A percentile compares a stretch with the other conserved stretches of the same genome.
phyloP scores from a whole-genome alignment of 139 green algal species.

The Dunaliella primolecta region DNA sequence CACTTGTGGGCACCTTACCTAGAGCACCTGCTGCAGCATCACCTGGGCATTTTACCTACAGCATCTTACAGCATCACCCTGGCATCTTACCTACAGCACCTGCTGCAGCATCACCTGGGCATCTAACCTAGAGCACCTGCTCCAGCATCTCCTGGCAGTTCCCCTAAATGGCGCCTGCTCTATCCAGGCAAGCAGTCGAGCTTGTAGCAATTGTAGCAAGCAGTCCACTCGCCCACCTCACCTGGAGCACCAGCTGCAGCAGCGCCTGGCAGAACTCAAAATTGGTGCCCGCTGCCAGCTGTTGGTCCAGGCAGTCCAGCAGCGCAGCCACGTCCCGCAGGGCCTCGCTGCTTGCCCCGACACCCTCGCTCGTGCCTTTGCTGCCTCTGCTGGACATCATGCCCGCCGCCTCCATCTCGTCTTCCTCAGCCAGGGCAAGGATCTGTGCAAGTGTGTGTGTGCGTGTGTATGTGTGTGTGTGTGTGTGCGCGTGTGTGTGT shows the following conservation, averaged over 20 bases:
- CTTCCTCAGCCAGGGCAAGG: slow-evolving; percentile 2
- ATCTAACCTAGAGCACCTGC: too few species aligned
- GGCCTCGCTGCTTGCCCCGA: neutral
- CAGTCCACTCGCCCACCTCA: too few species aligned
- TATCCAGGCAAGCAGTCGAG: too few species aligned
- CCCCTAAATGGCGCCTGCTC: too few species aligned
- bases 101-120: neutral
- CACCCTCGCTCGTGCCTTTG: neutral
- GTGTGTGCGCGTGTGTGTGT: neutral
- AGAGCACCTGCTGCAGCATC: too few species aligned
- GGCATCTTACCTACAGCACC: too few species aligned
- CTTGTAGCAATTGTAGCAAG: too few species aligned
- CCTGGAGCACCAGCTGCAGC: slow-evolving; percentile 30
- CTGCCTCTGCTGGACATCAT: neutral
- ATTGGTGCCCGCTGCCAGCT: slow-evolving; percentile 55
- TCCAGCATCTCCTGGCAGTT: too few species aligned
- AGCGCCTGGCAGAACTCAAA: slow-evolving; percentile 79
- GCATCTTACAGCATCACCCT: too few species aligned
- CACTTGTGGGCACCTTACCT: too few species aligned
- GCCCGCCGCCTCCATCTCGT: neutral
- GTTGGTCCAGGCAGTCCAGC: slow-evolving; percentile 57
- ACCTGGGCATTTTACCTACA: neutral
- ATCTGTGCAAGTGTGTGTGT: slow-evolving; percentile 29
- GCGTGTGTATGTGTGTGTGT: neutral
- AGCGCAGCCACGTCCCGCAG: slow-evolving; percentile 57